Evolutionary conservation across 148 eudicot species (phyloP), one percentile per base, ranked within the genome.

Genomic region (Agrostemma githago): DNA sequence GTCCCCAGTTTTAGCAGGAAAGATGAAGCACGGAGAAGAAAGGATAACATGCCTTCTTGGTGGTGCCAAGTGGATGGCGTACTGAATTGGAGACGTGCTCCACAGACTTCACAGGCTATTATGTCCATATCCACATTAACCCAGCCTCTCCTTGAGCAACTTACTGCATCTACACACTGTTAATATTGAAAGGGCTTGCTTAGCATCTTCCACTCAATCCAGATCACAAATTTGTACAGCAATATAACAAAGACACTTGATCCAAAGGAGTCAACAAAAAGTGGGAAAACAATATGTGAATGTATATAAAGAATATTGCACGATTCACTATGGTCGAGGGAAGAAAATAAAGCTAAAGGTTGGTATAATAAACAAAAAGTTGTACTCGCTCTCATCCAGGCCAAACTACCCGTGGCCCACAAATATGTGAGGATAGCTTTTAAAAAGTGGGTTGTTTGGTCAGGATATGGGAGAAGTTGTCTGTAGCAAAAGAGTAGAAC

Each of bases 131-230:
- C 96, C 46, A 90, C 85, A 81, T 92, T 95, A 72, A 92, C 70
- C 98, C 98, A 95, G 71, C 98, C 98, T 84, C 94, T 88, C 78
- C 92, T 82, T 59, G 98, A 96, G 87, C 98, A 95, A 63, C 81
- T 90, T 61, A 92, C 83, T 53, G 96, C 92, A 86, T 88, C 92
- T 64, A 90, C 86, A 73, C 79, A 92, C 98, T 95, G 82, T 54
- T 62, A 68, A 73, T 64, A 53, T 58, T 53, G 39, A 62, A 77
- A 53, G 51, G 51, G 54, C 34, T 70, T 15, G 43, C 37, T 76
- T 67, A 77, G 67, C 6, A 54, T 40, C 34, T n/a, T 41, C 34
- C 39, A 14, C 37, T 38, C 39, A 61, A 69, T 15, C 4, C 20
- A 14, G 61, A 34, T 53, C 37, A 41, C 40, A 51, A 42, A 73